These are phyloP conservation scores for Desmodesmus armatus DNA, from an alignment of 139 green algal genomes.

Conservation along the genomic window DNA sequence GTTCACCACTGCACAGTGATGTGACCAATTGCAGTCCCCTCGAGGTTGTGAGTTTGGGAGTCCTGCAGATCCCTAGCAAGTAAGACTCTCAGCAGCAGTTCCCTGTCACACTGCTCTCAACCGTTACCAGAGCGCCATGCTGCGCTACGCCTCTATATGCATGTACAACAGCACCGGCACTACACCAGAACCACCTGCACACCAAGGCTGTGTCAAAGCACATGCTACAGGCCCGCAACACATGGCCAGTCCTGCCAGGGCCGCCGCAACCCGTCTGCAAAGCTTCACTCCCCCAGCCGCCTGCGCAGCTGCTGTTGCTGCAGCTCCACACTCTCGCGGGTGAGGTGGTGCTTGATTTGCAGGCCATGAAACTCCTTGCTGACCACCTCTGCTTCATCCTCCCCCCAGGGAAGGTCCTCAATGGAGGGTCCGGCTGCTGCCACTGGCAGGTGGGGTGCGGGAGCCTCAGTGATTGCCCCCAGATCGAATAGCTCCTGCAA, in stretches of 20 bases:
- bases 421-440: neutral
- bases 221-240: no score
- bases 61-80: neutral
- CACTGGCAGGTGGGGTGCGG: neutral
- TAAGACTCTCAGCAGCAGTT: neutral
- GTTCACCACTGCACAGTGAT: neutral
- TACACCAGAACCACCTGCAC: no score
- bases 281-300: no score
- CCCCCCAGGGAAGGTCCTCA: neutral
- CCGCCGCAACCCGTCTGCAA: no score
- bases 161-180: no score
- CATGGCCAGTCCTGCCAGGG: no score
- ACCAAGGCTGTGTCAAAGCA: no score
- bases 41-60: neutral
- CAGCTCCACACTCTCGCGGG: neutral
- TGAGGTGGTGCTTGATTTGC: conserved; percentile 53
- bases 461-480: conserved; percentile 16
- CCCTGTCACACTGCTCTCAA: neutral
- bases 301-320: neutral
- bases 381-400: conserved; percentile 34
- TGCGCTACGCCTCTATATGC: no score
- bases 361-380: conserved; percentile 14
- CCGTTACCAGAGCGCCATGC: no score
- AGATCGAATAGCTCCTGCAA: conserved; percentile 35
- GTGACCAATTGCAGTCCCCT: neutral